Evolutionary conservation across 2,329 filamentous ascomycete species (phyloP), one percentile per base, ranked within the genome.

Genomic region (Aureobasidium lini): DNA sequence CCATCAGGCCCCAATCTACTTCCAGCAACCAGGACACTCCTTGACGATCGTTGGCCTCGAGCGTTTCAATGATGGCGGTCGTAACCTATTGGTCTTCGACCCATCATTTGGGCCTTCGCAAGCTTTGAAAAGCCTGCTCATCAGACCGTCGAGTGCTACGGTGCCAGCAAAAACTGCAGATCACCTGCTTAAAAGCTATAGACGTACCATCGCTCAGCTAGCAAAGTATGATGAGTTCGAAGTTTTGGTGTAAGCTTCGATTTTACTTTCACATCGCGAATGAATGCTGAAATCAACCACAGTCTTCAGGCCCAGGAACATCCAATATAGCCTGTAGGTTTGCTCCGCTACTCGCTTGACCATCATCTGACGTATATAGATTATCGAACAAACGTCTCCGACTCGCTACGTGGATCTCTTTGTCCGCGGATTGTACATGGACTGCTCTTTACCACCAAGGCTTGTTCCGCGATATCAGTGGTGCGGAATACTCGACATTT

Each of bases 21-120:
- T 96, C 61, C 93, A 97, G 70, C 89, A 93, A 67, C 85, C 85
- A 81, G 87, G 89, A 2, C 93, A 97, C 71, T 96, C 92, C 1
- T 78, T 96, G 75, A 95, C 90, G 0, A 89, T 97, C 44, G 78
- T 97, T 60, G 93, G 93, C 0, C 79, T 95, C 32, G 91, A 96
- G 71, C 83, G 81, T 63, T 81, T 79, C 18, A 77, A 73, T 32
- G 79, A 86, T 59, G 87, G 88, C n/a, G 75, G 76, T 23, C 76
- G 79, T 56, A 87, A 88, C 64, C 76, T 97, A 8, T 77, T 97
- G 0, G 87, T 95, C 11, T 95, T 96, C 70, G 92, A 97, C 70
- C 92, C 93, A 0, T 87, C 88, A 75, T 91, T 89, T 71, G 84
- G 81, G 59, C 86, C 91, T 48, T 82, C 86, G 1, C 77, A 79